Evolutionary conservation across 345 rosid genomes (phyloP).

Genomic region (sweet orange (Citrus sinensis)): DVS_A1.0 CM039169.1:2894501-2895000

Average conservation of each 20-base stretch:
- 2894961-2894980: too few species aligned
- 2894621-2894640: constrained; percentile 46
- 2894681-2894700: constrained; percentile 61
- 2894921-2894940: neutral
- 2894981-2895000: too few species aligned
- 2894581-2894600: constrained; percentile 56
- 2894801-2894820: constrained; percentile 62
- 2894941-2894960: neutral
- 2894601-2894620: constrained; percentile 41
- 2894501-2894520: constrained; percentile 67
- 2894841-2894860: constrained; percentile 60
- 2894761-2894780: constrained; percentile 63
- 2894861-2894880: constrained; percentile 53
- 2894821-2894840: constrained; percentile 72
- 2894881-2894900: constrained; percentile 59
- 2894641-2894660: constrained; percentile 66
- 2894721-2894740: constrained; percentile 55
- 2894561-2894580: constrained; percentile 73
- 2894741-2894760: constrained; percentile 74
- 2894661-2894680: constrained; percentile 60
- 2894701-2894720: constrained; percentile 73
- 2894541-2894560: constrained; percentile 91
- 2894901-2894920: constrained; percentile 40
- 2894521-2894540: constrained; percentile 74
- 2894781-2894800: constrained; percentile 76